A percentile compares a stretch with the other conserved stretches of the same genome.
phyloP scores from a whole-genome alignment of 768 basidiomycete species.

The Psilocybe sp. region DNA sequence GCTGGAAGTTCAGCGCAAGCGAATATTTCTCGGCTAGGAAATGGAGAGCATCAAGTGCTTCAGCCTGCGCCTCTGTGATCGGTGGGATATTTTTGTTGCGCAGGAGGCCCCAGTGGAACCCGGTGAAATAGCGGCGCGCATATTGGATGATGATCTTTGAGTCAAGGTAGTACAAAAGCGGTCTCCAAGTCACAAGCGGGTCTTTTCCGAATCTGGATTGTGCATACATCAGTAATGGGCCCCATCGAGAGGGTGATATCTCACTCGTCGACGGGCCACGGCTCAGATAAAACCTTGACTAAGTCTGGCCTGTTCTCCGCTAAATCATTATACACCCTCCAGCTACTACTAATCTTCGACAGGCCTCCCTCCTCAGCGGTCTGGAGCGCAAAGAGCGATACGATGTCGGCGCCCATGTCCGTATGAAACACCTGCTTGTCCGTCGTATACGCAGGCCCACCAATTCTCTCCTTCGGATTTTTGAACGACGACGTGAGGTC shows the following conservation, averaged over 20 bases:
- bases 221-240: background rate
- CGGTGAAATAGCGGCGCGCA: conserved; percentile 41
- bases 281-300: conserved; percentile 36
- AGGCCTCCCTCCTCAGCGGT: conserved; percentile 41
- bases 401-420: conserved; percentile 39
- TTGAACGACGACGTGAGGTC: conserved; percentile 34
- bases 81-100: conserved; percentile 38
- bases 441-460: conserved; percentile 44
- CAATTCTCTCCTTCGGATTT: conserved; percentile 31
- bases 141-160: conserved; percentile 42
- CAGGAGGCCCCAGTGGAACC: conserved; percentile 28
- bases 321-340: conserved; percentile 46
- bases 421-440: conserved; percentile 53
- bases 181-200: conserved; percentile 33
- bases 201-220: conserved; percentile 32
- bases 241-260: background rate
- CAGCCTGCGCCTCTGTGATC: conserved; percentile 47
- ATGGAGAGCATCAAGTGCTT: conserved; percentile 44
- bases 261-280: conserved; percentile 43
- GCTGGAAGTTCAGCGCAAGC: conserved; percentile 43
- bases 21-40: conserved; percentile 42
- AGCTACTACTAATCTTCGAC: conserved; percentile 42
- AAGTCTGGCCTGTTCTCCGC: conserved; percentile 45
- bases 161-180: conserved; percentile 38
- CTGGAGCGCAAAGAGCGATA: conserved; percentile 40